Conservation (phyloP, 306 rosid genomes). For the Pterocarpus macrocarpus region DNA sequence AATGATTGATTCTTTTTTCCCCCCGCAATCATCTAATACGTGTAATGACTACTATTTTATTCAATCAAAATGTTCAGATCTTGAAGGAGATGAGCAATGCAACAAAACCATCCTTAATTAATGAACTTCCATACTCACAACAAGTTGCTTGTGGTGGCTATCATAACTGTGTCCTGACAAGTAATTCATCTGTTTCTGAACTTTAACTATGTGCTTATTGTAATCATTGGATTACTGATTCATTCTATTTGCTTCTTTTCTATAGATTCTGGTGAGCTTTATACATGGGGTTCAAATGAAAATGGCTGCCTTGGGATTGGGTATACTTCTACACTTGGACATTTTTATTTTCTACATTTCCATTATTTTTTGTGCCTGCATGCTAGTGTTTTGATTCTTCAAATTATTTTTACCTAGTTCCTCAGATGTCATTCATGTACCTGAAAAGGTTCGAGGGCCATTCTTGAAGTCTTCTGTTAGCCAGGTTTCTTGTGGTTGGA, state of each 20-base stretch:
- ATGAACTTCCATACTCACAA: conserved; percentile 70
- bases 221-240: conserved; percentile 39
- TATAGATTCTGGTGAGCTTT: conserved; percentile 79
- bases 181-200: conserved; percentile 63
- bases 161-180: conserved; percentile 87
- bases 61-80: conserved; percentile 58
- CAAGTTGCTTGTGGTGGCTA: conserved; percentile 97
- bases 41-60: conserved; percentile 32
- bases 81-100: conserved; percentile 58
- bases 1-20: not conserved
- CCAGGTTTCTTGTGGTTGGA: conserved; percentile 99
- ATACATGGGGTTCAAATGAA: conserved; percentile 99
- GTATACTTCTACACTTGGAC: conserved; percentile 55
- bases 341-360: conserved; percentile 26
- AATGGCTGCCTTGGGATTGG: conserved; percentile 97
- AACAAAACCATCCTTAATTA: conserved; percentile 63
- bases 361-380: conserved; percentile 25
- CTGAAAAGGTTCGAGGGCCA: conserved; percentile 89
- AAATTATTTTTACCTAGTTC: conserved; percentile 53
- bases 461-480: conserved; percentile 70
- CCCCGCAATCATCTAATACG: not conserved
- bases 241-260: conserved; percentile 32
- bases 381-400: conserved; percentile 30
- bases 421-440: conserved; percentile 70
- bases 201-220: conserved; percentile 32